Base-by-base conservation (phyloP, 192 early-diverging fungal genomes). In the Backusella tarrabulga region DNA sequence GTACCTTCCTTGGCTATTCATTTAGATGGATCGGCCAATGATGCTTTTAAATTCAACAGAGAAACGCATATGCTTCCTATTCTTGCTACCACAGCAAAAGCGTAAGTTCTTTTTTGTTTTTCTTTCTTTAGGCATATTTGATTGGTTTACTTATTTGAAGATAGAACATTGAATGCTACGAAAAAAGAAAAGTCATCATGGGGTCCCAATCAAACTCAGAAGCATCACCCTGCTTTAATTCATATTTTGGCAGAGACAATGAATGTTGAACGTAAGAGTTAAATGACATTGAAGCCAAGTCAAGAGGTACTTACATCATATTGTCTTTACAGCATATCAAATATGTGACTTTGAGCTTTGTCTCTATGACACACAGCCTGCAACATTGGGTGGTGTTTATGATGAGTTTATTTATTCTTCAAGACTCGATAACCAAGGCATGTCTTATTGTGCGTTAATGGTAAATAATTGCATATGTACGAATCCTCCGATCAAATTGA, bases 1-100 rank as follows among this genome's bases (percentile, higher is more conserved):
- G 94, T 99, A 68, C 98, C 98, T 44, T 97, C 95, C 14, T 85
- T 99, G 67, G 98, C 97, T 52, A 98, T 99, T 82, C 97, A 99
- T 83, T 84, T 99, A 73, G 96, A 99, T 78, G 88, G 95, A 54
- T 79, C 88, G 46, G 91, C 92, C 60, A 84, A 83, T 83, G 82
- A 81, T 14, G 93, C 93, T 9, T 96, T 98, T 87, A 96, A 92
- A 76, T 97, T 95, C 85, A 99, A 99, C 88, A 96, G 93, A 71
- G 98, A 99, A 83, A 88, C 87, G 4, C 98, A 99, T 63, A 84
- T 99, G 74, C 89, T 91, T 32, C 98, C 98, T 40, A 89, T 99
- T 42, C 83, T 99, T 42, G 92, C 91, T 6, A 92, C 92, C 1
- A 89, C 87, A 17, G 84, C 87, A 76, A 91, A 93, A 77, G 83